Evolutionary conservation across 495 filamentous ascomycete species (phyloP).

Genomic region (Neurospora hispaniola): DNA sequence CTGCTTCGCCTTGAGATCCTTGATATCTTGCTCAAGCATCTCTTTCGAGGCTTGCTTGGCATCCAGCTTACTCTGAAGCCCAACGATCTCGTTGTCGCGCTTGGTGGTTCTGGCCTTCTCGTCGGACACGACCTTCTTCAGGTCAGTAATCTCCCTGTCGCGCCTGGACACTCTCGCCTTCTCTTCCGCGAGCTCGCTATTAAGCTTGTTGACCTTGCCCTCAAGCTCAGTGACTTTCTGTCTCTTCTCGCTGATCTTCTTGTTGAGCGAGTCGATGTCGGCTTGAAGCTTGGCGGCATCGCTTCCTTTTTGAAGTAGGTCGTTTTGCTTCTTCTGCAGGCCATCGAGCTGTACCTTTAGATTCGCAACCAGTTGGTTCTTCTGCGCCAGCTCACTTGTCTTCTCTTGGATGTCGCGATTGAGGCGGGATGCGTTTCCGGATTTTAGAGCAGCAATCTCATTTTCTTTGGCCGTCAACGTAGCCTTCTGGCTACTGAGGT

Average conservation of each 20-base stretch:
- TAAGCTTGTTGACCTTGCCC: not conserved
- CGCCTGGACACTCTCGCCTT: not conserved
- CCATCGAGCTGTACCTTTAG: not conserved
- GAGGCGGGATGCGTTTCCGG: not conserved
- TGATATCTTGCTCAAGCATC: not conserved
- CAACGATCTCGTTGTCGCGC: not conserved
- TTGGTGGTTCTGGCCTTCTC: not conserved
- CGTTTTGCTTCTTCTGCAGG: not conserved
- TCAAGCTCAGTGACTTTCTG: not conserved
- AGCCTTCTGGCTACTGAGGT: not conserved
- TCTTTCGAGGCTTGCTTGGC: not conserved
- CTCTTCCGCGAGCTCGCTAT: not conserved
- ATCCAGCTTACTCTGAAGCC: not conserved
- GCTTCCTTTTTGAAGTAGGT: not conserved
- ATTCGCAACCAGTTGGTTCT: not conserved
- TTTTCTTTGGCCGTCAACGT: not conserved
- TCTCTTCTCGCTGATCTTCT: not conserved
- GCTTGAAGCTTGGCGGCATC: not conserved
- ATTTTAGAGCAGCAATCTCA: not conserved
- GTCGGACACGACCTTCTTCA: not conserved
- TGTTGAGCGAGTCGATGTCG: not conserved
- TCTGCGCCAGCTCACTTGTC: not conserved
- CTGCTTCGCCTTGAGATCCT: not conserved
- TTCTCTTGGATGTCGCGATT: not conserved
- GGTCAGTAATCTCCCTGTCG: not conserved